phyloP scores from a whole-genome alignment of 345 rosid species.

The Salix caprea region DNA sequence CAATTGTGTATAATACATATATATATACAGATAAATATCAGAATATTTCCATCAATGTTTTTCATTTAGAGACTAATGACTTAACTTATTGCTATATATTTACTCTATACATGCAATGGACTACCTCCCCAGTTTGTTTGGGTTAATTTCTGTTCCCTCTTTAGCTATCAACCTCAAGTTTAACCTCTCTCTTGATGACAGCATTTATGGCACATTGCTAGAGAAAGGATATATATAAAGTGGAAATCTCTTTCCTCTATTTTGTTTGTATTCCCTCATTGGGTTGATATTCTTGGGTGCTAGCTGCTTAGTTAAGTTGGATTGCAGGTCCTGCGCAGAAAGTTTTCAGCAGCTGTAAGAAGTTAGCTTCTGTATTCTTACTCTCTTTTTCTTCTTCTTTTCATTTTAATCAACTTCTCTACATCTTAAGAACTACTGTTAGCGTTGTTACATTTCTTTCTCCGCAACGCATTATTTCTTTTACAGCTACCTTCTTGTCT shows the following conservation, averaged over 20 bases:
- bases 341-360: conserved; percentile 36
- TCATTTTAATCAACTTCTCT: neutral
- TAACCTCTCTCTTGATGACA: neutral
- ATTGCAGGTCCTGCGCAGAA: conserved; percentile 42
- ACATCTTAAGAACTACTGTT: neutral
- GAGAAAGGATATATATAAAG: neutral
- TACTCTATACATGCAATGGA: conserved; percentile 17
- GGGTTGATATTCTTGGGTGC: conserved; percentile 40
- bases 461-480: neutral
- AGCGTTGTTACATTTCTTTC: neutral
- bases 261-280: conserved; percentile 34
- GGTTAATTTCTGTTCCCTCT: conserved; percentile 19
- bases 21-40: neutral
- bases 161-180: conserved; percentile 12
- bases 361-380: conserved; percentile 45
- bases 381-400: conserved; percentile 14
- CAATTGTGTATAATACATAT: conserved; percentile 19
- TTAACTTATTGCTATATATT: conserved; percentile 4
- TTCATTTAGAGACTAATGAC: conserved; percentile 17
- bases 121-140: conserved; percentile 29
- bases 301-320: conserved; percentile 34
- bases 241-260: conserved; percentile 7
- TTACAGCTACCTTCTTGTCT: conserved; percentile 15
- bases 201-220: neutral
- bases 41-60: neutral